phyloP scores from a whole-genome alignment of 2,329 filamentous ascomycete genomes.

The Aspergillus tubingensis region DNA sequence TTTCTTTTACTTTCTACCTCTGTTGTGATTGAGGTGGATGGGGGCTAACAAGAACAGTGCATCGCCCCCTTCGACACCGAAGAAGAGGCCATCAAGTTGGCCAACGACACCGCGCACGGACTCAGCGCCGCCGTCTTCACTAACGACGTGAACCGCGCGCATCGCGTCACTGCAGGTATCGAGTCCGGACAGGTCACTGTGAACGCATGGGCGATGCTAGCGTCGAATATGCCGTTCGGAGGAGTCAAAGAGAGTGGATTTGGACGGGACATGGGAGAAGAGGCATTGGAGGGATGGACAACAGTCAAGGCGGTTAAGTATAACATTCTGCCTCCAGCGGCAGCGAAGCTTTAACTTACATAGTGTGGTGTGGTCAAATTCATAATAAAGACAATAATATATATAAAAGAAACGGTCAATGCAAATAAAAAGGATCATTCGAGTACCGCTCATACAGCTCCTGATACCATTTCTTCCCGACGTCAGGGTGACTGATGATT shows the following conservation, averaged over 20 bases:
- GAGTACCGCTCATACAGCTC: slow-evolving; percentile 26
- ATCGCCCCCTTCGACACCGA: slow-evolving; percentile 62
- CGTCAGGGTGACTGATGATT: slow-evolving; percentile 40
- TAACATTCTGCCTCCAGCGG: background rate
- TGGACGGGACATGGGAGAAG: slow-evolving; percentile 26
- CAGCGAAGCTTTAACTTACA: background rate
- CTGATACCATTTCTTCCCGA: slow-evolving; percentile 39
- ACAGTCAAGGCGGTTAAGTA: slow-evolving; percentile 3
- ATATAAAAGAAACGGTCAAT: too few species aligned
- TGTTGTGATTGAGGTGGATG: too few species aligned
- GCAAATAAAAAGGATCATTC: too few species aligned
- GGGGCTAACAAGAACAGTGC: slow-evolving; percentile 32
- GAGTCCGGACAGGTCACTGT: slow-evolving; percentile 31
- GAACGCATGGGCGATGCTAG: slow-evolving; percentile 31
- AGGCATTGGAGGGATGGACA: background rate
- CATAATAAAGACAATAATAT: too few species aligned
- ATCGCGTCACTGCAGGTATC: slow-evolving; percentile 24
- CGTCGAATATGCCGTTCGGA: slow-evolving; percentile 29
- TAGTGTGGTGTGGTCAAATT: background rate
- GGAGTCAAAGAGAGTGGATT: slow-evolving; percentile 33
- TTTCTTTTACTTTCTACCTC: too few species aligned
- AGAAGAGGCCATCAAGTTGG: slow-evolving; percentile 57
- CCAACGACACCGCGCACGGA: slow-evolving; percentile 53
- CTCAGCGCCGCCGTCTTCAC: slow-evolving; percentile 32
- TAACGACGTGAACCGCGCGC: slow-evolving; percentile 26